phyloP scores from a whole-genome alignment of 2,329 filamentous ascomycete genomes.

The Aspergillus luchuensis region DNA sequence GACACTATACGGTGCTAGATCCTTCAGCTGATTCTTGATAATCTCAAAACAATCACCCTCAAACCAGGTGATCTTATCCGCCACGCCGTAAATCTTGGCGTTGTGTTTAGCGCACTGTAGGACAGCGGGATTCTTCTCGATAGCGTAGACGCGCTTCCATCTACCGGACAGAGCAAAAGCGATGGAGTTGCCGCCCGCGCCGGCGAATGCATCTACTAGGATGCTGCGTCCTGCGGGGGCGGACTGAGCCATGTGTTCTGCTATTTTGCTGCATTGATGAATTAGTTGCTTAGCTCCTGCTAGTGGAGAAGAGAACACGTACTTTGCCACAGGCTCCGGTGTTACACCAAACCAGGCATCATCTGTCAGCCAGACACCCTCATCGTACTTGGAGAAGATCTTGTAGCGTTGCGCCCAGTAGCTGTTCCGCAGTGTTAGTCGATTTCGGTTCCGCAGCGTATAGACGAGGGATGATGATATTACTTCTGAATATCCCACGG shows the following conservation, averaged over 20 bases:
- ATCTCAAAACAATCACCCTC: conserved; percentile 83
- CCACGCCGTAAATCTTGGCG: conserved; percentile 79
- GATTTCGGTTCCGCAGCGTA: conserved; percentile 3
- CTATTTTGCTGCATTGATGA: conserved; percentile 64
- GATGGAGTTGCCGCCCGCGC: conserved; percentile 90
- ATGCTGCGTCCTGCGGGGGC: conserved; percentile 60
- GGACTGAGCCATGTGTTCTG: conserved; percentile 65
- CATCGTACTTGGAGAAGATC: conserved; percentile 84
- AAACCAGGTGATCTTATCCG: conserved; percentile 79
- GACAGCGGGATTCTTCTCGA: conserved; percentile 79
- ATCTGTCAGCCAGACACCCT: conserved; percentile 87
- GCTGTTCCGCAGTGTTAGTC: conserved; percentile 49
- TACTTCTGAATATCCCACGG: conserved; percentile 85
- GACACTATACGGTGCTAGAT: conserved; percentile 54
- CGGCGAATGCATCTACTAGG: conserved; percentile 86
- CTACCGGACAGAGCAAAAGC: conserved; percentile 81
- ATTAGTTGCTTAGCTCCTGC: neutral
- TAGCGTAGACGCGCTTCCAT: conserved; percentile 82
- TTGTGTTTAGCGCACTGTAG: conserved; percentile 92
- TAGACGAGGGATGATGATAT: conserved; percentile 21
- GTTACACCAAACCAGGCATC: conserved; percentile 97
- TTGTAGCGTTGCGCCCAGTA: conserved; percentile 89
- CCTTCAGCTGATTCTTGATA: conserved; percentile 55
- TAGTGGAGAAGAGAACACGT: conserved; percentile 54
- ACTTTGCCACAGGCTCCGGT: conserved; percentile 76